Conservation (phyloP, 108 stramenopile species). For the Nannochloropsis oceanica region DNA sequence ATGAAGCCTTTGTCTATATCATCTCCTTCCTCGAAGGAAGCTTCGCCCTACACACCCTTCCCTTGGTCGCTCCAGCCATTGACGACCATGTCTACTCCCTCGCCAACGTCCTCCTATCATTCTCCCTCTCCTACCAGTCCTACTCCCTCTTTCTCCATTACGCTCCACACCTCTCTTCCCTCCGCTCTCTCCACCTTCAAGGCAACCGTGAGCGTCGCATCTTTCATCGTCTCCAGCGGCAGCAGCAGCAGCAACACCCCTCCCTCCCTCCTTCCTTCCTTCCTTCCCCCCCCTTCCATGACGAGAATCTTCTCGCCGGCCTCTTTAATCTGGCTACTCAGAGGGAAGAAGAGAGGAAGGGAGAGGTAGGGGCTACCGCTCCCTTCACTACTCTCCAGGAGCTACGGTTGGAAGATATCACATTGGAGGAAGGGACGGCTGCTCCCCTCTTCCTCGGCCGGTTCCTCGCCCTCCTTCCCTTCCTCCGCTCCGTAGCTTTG, state of each 20-base stretch:
- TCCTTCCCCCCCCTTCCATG: background rate
- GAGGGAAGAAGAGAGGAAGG: background rate
- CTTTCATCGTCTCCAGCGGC: background rate
- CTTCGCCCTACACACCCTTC: background rate
- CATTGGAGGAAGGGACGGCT: background rate
- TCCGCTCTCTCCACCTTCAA: background rate
- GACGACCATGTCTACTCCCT: background rate
- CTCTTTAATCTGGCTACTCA: background rate
- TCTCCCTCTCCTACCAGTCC: background rate
- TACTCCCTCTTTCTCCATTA: background rate
- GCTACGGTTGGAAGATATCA: background rate
- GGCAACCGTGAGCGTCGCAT: background rate
- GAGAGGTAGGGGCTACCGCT: background rate
- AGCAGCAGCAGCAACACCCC: background rate
- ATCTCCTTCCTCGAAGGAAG: background rate
- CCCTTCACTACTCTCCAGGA: background rate
- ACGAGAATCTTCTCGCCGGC: background rate
- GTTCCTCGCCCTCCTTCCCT: background rate
- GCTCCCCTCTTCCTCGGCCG: background rate
- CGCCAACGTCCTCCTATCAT: background rate
- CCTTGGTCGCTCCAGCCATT: background rate
- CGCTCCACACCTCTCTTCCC: background rate
- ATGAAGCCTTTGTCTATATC: background rate
- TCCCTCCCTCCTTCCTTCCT: background rate
- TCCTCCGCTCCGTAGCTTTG: background rate